phyloP scores from a whole-genome alignment of 1,284 basidiomycete species.

The Ustilago trichophora region DNA sequence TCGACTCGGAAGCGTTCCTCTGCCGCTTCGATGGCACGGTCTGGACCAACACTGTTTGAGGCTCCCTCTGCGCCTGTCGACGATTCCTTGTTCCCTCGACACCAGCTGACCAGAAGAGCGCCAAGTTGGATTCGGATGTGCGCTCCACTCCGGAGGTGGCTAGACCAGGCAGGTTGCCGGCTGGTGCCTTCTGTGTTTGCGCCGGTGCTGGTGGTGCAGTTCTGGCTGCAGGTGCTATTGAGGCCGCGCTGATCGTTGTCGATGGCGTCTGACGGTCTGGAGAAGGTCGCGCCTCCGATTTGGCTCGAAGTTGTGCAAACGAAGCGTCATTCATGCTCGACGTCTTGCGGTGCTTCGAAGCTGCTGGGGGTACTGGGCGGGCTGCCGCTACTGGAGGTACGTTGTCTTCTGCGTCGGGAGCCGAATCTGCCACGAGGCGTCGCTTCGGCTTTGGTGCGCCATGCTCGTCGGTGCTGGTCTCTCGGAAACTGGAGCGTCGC shows the following conservation, averaged over 20 bases:
- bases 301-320: slow-evolving; percentile 10
- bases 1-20: slow-evolving; percentile 32
- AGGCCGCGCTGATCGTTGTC: slow-evolving; percentile 1
- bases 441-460: slow-evolving; percentile 24
- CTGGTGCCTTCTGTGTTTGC: slow-evolving; percentile 14
- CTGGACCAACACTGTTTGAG: slow-evolving; percentile 28
- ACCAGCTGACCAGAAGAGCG: slow-evolving; percentile 65
- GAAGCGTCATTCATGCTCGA: slow-evolving; percentile 41
- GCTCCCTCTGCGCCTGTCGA: slow-evolving; percentile 52
- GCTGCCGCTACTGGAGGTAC: not conserved
- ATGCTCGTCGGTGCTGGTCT: slow-evolving; percentile 22
- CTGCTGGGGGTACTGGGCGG: slow-evolving; percentile 2
- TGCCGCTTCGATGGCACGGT: slow-evolving; percentile 30
- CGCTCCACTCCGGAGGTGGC: slow-evolving; percentile 63
- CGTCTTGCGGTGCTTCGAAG: slow-evolving; percentile 41
- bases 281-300: slow-evolving; percentile 14
- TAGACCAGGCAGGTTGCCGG: slow-evolving; percentile 43
- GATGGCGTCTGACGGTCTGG: slow-evolving; percentile 14
- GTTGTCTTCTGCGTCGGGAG: slow-evolving; percentile 32
- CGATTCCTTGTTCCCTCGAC: slow-evolving; percentile 57
- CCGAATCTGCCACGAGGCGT: slow-evolving; percentile 34
- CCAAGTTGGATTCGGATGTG: slow-evolving; percentile 64
- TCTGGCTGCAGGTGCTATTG: slow-evolving; percentile 6
- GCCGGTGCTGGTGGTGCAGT: slow-evolving; percentile 17
- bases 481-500: slow-evolving; percentile 39